Conservation (phyloP, 1,284 basidiomycete genomes). For the Austropuccinia psidii region DNA sequence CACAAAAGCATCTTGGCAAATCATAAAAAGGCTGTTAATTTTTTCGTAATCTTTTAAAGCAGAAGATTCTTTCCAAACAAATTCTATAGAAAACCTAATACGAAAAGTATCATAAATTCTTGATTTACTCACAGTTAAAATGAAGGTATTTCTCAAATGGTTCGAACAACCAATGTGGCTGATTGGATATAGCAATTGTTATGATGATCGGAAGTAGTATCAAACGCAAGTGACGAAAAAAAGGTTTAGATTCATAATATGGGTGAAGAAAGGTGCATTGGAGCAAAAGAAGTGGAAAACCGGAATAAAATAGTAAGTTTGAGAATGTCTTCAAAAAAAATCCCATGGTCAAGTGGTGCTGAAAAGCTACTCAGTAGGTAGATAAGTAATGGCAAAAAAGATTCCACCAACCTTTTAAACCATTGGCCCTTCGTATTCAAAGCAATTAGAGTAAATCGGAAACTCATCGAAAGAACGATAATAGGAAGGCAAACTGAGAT, state of each 20-base stretch:
- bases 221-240: not conserved
- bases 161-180: constrained; percentile 1
- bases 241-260: not conserved
- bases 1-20: not conserved
- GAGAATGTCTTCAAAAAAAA: no score
- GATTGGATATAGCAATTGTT: not conserved
- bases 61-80: not conserved
- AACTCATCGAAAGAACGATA: no score
- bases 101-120: not conserved
- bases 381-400: no score
- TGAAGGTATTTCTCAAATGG: constrained; percentile 9
- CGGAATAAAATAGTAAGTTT: no score
- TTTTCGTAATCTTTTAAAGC: not conserved
- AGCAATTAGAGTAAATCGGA: no score
- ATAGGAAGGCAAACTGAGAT: no score
- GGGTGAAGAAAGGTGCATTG: constrained; percentile 6
- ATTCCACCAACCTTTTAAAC: no score
- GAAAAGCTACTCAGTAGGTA: no score
- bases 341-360: no score
- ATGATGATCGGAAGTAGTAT: not conserved
- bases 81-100: not conserved
- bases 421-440: no score
- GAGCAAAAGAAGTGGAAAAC: not conserved
- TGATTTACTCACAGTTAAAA: not conserved
- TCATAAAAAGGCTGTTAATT: not conserved